A percentile compares a stretch with the other conserved stretches of the same genome.
These are phyloP conservation scores for Platismatia glauca DNA, from an alignment of 495 filamentous ascomycete species.

Conservation along the genomic window DNA sequence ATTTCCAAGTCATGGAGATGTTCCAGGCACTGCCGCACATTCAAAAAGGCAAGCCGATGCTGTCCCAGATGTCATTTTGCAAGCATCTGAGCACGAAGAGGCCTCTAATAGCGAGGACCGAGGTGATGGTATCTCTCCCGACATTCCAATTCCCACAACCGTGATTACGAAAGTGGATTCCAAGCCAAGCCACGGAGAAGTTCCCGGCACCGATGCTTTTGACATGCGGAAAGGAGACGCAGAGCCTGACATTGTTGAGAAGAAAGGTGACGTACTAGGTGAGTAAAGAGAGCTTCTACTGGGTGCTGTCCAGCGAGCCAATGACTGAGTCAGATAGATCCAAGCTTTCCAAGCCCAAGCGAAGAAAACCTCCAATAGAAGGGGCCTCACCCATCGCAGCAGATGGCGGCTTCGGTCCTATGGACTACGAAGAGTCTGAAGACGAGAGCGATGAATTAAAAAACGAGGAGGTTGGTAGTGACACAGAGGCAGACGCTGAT, in stretches of 20 bases:
- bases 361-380: slow-evolving; percentile 22
- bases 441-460: slow-evolving; percentile 34
- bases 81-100: slow-evolving; percentile 28
- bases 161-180: slow-evolving; percentile 38
- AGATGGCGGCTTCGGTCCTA: slow-evolving; percentile 32
- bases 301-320: slow-evolving; percentile 38
- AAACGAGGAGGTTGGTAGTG: slow-evolving; percentile 32
- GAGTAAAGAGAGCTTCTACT: slow-evolving; percentile 31
- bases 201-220: slow-evolving; percentile 35
- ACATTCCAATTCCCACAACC: slow-evolving; percentile 38
- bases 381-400: slow-evolving; percentile 24
- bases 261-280: slow-evolving; percentile 40
- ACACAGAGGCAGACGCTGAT: slow-evolving; percentile 34
- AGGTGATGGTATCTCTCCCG: slow-evolving; percentile 18
- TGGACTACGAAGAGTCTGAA: slow-evolving; percentile 35
- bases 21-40: slow-evolving; percentile 76
- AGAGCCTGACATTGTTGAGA: slow-evolving; percentile 41
- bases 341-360: slow-evolving; percentile 25
- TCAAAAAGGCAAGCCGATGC: slow-evolving; percentile 71
- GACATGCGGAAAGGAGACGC: slow-evolving; percentile 38
- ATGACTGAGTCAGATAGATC: slow-evolving; percentile 50
- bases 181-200: slow-evolving; percentile 30
- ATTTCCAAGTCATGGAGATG: slow-evolving; percentile 68
- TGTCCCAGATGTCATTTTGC: slow-evolving; percentile 59
- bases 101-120: slow-evolving; percentile 20